A percentile compares a stretch with the other conserved stretches of the same genome.
Conservation (phyloP, 352 stramenopile species). For the Pythium aquatile region DNA sequence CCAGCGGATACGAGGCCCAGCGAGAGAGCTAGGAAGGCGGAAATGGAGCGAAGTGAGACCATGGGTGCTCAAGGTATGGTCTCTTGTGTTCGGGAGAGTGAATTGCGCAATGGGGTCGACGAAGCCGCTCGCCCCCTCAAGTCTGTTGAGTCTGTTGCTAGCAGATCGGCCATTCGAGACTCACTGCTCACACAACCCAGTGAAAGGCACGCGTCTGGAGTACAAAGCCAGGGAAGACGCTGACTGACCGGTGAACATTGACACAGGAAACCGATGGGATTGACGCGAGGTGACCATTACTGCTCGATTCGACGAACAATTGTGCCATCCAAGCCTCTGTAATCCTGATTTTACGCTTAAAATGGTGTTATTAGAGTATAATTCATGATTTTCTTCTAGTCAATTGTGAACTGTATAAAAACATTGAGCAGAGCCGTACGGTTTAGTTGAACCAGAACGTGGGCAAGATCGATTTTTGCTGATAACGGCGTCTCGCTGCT, state of each 20-base stretch:
- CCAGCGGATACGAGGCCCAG: constrained; percentile 7
- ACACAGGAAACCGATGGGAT: not conserved
- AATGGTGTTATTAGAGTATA: not conserved
- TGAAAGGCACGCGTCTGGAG: not conserved
- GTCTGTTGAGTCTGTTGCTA: not conserved
- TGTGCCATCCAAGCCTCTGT: not conserved
- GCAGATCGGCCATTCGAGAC: not conserved
- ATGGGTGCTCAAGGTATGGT: not conserved
- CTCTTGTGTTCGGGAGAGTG: not conserved
- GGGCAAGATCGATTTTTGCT: not conserved
- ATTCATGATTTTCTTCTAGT: no score
- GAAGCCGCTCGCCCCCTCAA: no score
- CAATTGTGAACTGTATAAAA: no score
- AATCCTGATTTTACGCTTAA: not conserved
- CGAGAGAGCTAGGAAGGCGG: not conserved
- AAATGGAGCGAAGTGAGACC: constrained; percentile 6
- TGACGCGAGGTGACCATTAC: not conserved
- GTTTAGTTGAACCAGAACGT: not conserved
- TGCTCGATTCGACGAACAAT: not conserved
- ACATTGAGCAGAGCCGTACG: not conserved
- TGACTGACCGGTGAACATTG: not conserved
- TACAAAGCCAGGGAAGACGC: not conserved
- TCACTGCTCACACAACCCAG: not conserved
- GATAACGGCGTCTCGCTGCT: not conserved
- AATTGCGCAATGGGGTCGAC: not conserved